Evolutionary conservation across 1,284 basidiomycete genomes (phyloP), one percentile per base, ranked within the genome.

Genomic region (Leucoagaricus sp.): DNA sequence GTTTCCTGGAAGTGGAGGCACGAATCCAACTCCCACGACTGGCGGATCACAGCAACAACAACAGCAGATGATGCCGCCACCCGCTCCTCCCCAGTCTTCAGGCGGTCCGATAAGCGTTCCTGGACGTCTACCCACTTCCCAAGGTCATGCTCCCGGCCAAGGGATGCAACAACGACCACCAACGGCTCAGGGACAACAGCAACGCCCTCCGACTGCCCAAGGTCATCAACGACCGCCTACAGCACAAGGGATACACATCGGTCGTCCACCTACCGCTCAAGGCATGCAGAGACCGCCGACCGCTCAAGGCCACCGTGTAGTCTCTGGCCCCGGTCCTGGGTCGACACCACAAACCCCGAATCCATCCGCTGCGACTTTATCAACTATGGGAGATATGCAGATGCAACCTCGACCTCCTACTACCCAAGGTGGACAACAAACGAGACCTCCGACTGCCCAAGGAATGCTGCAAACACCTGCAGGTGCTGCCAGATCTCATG

Each of bases 381-480:
- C 38, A 26, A 55, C 33, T n/a, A 52, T 56, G 57, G 29, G 9
- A 38, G 12, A 6, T 9, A 38, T 21, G 29, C 49, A 54, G 51
- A 53, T 48, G 53, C 58, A 55, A 23, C 54, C 42, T 21, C 54
- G 54, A 15, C 58, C 58, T 12, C 46, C 55, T 2, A 60, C 65
- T 9, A 56, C 64, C 6, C 61, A 65, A 49, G 46, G 67, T 65
- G 67, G 67, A 67, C 69, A 67, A 15, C 64, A 64, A 4, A 61
- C 66, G 1, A 62, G 69, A 4, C 69, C 70, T 40, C 58, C 72
- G 21, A 65, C 67, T 3, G 68, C 73, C 7, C 66, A 64, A 53
- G 64, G 63, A 17, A 56, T 59, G 49, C 53, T 52, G 3, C 55
- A 52, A 15, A 53, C 42, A 34, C 58, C 58, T 15, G 42, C 29